Percentiles rank a stretch among this genome's conserved stretches.
phyloP scores from a whole-genome alignment of 441 rosid species.

The Populus hybrid region DNA sequence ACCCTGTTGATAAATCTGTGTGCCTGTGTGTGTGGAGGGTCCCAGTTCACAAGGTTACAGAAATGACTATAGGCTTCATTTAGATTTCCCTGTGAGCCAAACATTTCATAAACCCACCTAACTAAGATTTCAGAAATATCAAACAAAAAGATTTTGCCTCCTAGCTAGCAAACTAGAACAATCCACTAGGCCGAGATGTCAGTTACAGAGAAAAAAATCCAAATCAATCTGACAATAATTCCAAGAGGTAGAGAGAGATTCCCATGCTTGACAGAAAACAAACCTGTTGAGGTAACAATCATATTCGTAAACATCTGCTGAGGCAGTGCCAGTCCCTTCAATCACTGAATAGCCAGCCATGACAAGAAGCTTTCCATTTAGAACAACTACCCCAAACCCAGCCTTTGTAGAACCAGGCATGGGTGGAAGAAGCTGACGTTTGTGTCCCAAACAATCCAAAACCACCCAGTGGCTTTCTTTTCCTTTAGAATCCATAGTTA shows the following conservation, averaged over 20 bases:
- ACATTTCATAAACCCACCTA: background rate
- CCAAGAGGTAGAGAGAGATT: background rate
- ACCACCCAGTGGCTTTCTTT: conserved; percentile 94
- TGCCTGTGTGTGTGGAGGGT: background rate
- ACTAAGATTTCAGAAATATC: background rate
- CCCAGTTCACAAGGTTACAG: background rate
- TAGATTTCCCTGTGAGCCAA: background rate
- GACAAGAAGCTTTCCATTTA: conserved; percentile 79
- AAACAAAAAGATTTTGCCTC: background rate
- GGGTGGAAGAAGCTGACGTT: conserved; percentile 56
- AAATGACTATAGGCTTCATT: background rate
- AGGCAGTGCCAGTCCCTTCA: conserved; percentile 57
- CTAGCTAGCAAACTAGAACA: background rate
- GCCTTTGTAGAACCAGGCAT: conserved; percentile 81
- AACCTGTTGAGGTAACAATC: conserved; percentile 96
- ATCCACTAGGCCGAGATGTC: conserved; percentile 10
- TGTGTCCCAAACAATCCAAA: conserved; percentile 65
- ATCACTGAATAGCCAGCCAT: conserved; percentile 69
- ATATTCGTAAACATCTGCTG: conserved; percentile 79
- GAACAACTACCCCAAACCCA: conserved; percentile 74
- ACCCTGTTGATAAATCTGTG: background rate
- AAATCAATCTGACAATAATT: background rate
- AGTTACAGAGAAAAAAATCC: background rate
- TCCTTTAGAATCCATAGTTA: conserved; percentile 65
- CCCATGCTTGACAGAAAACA: conserved; percentile 17